Percentiles rank a stretch among this genome's conserved stretches.
phyloP scores from a whole-genome alignment of 2,329 filamentous ascomycete species.

The Seiridium unicorne region DNA sequence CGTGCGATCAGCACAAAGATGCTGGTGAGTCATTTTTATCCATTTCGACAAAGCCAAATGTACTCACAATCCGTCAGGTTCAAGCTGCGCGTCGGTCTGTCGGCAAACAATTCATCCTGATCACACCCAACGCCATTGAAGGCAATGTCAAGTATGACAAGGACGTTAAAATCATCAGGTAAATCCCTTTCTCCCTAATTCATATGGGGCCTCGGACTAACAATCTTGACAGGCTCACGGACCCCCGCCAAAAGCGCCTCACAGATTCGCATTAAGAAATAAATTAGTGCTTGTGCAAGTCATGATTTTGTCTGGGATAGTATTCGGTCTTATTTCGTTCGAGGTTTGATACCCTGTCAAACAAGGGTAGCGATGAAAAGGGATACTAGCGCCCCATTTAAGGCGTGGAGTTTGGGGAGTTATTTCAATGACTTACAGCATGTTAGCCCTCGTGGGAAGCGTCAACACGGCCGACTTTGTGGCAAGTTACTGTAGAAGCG shows the following conservation, averaged over 20 bases:
- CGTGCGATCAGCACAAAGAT: conserved; percentile 89
- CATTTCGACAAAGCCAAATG: background rate
- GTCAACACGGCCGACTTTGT: too few relatives aligned
- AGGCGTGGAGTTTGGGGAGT: too few relatives aligned
- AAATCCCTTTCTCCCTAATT: conserved; percentile 21
- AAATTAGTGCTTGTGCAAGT: background rate
- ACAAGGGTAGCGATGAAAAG: too few relatives aligned
- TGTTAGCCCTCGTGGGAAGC: too few relatives aligned
- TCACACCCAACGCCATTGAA: conserved; percentile 86
- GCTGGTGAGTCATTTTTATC: conserved; percentile 61
- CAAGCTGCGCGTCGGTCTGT: conserved; percentile 79
- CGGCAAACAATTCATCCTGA: conserved; percentile 93
- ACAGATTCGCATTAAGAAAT: conserved; percentile 20
- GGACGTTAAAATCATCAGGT: conserved; percentile 80
- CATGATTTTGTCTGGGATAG: background rate
- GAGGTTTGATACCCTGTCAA: too few relatives aligned
- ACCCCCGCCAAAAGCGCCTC: conserved; percentile 56
- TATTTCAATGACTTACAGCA: too few relatives aligned
- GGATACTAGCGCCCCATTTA: too few relatives aligned
- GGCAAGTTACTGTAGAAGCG: too few relatives aligned
- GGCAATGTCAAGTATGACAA: conserved; percentile 53
- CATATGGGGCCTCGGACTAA: background rate
- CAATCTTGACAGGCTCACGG: conserved; percentile 44
- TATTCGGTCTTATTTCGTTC: too few relatives aligned
- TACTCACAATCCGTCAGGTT: conserved; percentile 51